A percentile compares a stretch with the other conserved stretches of the same genome.
phyloP scores from a whole-genome alignment of 306 rosid species.

The Fragaria iinumae region DNA sequence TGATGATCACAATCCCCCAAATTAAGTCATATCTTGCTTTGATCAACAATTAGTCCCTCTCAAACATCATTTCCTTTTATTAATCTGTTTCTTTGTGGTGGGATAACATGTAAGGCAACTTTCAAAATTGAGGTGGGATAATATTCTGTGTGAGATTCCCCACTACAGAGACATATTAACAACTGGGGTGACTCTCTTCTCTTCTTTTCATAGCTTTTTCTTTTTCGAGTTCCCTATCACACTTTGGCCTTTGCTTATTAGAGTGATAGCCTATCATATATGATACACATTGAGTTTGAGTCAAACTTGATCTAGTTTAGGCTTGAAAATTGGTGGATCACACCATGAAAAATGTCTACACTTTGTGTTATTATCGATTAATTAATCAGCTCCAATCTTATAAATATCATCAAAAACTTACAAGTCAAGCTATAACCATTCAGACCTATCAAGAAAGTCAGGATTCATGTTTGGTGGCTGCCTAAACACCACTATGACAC shows the following conservation, averaged over 20 bases:
- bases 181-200: slow-evolving; percentile 16
- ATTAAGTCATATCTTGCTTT: not conserved
- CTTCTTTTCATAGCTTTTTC: not conserved
- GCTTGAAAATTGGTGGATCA: not conserved
- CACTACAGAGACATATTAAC: slow-evolving; percentile 2
- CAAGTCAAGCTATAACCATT: not conserved
- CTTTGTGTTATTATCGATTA: not conserved
- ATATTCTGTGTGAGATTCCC: slow-evolving; percentile 37
- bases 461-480: slow-evolving; percentile 12
- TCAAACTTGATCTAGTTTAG: slow-evolving; percentile 25
- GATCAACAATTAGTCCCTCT: not conserved
- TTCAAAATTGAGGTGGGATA: slow-evolving; percentile 21
- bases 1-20: not conserved
- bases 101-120: slow-evolving; percentile 1
- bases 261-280: slow-evolving; percentile 57
- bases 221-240: not conserved
- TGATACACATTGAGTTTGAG: slow-evolving; percentile 16
- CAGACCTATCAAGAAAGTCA: slow-evolving; percentile 1
- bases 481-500: not conserved
- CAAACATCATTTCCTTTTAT: not conserved
- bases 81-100: not conserved
- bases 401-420: not conserved
- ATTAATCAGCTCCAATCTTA: not conserved
- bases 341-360: not conserved
- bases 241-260: slow-evolving; percentile 11